Evolutionary conservation across 176 grass and related monocot genomes (phyloP).

Genomic region (Miscanthus lutarioriparius): DNA sequence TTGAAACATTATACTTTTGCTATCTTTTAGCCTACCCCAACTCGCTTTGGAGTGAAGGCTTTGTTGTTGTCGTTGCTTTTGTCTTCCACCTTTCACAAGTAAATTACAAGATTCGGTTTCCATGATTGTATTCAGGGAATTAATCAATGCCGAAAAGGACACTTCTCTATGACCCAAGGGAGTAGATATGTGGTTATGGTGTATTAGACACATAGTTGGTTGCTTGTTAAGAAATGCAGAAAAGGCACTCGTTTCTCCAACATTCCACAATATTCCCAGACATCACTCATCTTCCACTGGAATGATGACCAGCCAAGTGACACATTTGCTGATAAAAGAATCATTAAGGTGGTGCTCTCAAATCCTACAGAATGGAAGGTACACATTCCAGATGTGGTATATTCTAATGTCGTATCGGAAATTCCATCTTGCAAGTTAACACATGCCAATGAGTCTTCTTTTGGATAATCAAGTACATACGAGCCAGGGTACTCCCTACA

Average conservation of each 20-base stretch:
- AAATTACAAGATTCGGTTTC: background rate
- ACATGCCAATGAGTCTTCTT: background rate
- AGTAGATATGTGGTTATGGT: background rate
- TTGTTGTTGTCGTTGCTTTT: background rate
- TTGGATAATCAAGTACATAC: background rate
- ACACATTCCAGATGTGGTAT: background rate
- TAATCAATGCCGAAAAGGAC: background rate
- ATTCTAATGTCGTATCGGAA: background rate
- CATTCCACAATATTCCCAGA: background rate
- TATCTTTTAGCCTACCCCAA: background rate
- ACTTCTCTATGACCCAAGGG: background rate
- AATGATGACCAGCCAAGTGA: background rate
- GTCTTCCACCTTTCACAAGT: background rate
- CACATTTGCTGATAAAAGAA: background rate
- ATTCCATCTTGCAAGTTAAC: background rate
- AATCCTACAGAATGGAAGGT: background rate
- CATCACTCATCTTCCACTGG: background rate
- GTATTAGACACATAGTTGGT: background rate
- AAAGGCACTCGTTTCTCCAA: background rate
- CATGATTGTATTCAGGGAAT: background rate
- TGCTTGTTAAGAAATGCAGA: background rate
- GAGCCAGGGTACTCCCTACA: background rate
- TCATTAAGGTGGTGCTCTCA: background rate
- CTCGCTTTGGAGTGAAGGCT: background rate
- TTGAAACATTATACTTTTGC: background rate